Evolutionary conservation across 176 grass and related monocot genomes (phyloP), one percentile per base, ranked within the genome.

Genomic region (Ananas comosus): DNA sequence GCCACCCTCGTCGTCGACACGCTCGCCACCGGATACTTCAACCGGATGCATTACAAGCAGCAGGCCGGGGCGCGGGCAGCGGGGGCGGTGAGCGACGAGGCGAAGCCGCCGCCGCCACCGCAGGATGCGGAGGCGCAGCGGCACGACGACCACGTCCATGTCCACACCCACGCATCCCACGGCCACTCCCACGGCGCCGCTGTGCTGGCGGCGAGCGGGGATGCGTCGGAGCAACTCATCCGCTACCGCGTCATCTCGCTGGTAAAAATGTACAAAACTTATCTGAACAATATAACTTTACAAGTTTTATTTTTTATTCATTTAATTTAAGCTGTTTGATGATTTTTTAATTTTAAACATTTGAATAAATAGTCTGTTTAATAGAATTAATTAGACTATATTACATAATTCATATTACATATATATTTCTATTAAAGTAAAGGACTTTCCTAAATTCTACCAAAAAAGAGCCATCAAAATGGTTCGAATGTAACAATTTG

Each of bases 1-100:
- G 89, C 78, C 68, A 78, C 92, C 1, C 74, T 96, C 28, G 53
- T 86, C 28, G 49, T 88, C 14, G 88, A 96, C 64, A 80, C 92
- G 2, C 14, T 86, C 52, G 88, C 91, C 67, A 96, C 91, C 11
- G 75, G 88, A 2, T 96, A 84, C 69, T 88, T 88, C 82, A 76
- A 49, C 72, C 70, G 88, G 22, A 65, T 50, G 67, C 78, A 87
- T 1, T 71, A 33, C 65, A 75, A 51, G 12, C 57, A 66, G 47
- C 57, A 66, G 47, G 24, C 78, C 51, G 66, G 73, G 0, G 22
- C 65, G 1, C 63, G 72, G 47, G 52, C 64, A 11, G 70, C 48
- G 1, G 68, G 74, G 13, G 61, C 71, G 22, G 75, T 25, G 22
- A 25, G 33, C 10, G 51, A 16, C 10, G 11, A 42, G 7, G 74